Base-by-base conservation (phyloP, 768 basidiomycete genomes). In the Termitomyces sp. region DNA sequence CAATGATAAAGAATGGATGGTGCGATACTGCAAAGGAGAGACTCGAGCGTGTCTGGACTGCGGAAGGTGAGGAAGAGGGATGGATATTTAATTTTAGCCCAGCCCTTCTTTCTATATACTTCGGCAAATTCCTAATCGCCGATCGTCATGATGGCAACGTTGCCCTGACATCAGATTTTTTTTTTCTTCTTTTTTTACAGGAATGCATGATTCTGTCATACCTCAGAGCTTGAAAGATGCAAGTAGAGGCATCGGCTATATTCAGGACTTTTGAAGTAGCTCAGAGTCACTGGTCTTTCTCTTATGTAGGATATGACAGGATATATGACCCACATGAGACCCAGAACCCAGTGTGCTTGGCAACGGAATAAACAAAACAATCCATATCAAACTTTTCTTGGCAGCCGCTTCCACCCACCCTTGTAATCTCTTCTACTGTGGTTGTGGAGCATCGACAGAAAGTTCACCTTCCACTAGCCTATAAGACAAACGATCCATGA, bases 21-120 rank as follows among this genome's bases (percentile, higher is more conserved):
- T 57, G 62, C 55, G 59, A 59, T 30, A 54, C 52, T 64, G 59
- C 57, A 61, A 65, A 63, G 40, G 62, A 65, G 48, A 42, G 61
- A 55, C 56, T 62, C 17, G 52, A 45, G 58, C 49, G 62, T 60
- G 53, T 34, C 37, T 50, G 54, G 45, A 51, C 55, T 30, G 56
- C 41, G 49, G 47, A 9, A 56, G 51, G 43, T 7, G 53, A 52
- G 53, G 48, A 30, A 15, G 17, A 53, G 50, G 48, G 40, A 54
- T 37, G 46, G 50, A 51, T 58, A 35, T 49, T 28, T 22, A 44
- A 17, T 32, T 50, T 50, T 44, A 37, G 46, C 26, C 28, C 24
- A 40, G 21, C 28, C n/a, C 24, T 38, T 38, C 50, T 35, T 28
- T 35, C 53, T 64, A 60, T 61, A 62, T 59, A 52, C 40, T 32